Evolutionary conservation across 2,329 filamentous ascomycete species (phyloP), one percentile per base, ranked within the genome.

Genomic region (Dothidotthia symphoricarpi): DNA sequence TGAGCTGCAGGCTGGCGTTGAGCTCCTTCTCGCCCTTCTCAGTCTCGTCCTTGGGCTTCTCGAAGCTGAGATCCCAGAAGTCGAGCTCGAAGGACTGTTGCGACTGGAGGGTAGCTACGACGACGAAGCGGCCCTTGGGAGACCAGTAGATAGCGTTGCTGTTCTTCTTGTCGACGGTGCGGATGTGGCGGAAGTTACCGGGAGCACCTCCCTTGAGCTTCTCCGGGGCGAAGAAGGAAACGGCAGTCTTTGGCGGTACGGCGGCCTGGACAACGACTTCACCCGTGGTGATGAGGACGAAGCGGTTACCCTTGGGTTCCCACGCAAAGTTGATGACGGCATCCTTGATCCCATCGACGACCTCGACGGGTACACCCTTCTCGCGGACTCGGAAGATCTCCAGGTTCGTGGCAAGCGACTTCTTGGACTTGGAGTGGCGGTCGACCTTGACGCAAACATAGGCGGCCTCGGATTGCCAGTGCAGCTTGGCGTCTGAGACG

Each of bases 121-220:
- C 84, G 25, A 97, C 91, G 62, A 98, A 98, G 32, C 93, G 85
- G 36, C 93, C 93, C 68, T 85, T 88, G 16, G 93, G 93, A 14
- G 89, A 95, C 93, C 93, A 98, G 81, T 97, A 97, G 63, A 98
- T 98, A 51, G 88, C 90, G 64, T 98, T 98, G 80, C 86, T 95
- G 73, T 94, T 97, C 82, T 97, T 97, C 82, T 97, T 97, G 60
- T 98, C 93, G 39, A 95, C 77, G 7, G 90, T 97, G 49, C 89
- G 83, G 53, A 97, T 83, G 66, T 94, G 88, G 76, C 91, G 94
- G 80, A 97, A 98, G 77, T 95, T 96, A 49, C 93, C 93, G 24
- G 87, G 76, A 16, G 79, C 77, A 35, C 80, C 71, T 39, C 79
- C 88, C 80, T 97, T 98, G 61, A 81, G 74, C 76, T 95, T 97